A percentile compares a stretch with the other conserved stretches of the same genome.
These are phyloP conservation scores for Neurospora sp. DNA, from an alignment of 495 filamentous ascomycete genomes.

Conservation along the genomic window DNA sequence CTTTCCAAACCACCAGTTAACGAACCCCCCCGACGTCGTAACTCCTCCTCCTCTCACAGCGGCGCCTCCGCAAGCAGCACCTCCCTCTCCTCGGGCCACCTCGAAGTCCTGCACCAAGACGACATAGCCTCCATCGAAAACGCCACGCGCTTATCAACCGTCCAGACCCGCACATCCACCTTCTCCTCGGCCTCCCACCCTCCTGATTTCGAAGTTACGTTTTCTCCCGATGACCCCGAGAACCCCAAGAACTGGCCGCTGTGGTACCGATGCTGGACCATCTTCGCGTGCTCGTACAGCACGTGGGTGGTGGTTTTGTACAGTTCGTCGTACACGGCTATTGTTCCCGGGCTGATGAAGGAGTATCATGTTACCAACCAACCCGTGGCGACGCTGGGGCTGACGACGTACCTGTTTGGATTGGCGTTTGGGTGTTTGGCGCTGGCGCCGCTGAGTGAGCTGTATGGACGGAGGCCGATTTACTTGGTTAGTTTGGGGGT, in stretches of 20 bases:
- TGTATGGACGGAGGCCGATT: constrained; percentile 67
- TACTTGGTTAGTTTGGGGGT: constrained; percentile 53
- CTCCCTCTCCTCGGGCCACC: constrained; percentile 11
- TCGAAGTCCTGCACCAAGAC: constrained; percentile 15
- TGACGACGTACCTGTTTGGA: constrained; percentile 71
- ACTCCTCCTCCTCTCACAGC: not conserved
- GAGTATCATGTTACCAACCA: constrained; percentile 49
- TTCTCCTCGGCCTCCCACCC: constrained; percentile 49
- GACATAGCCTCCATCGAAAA: constrained; percentile 25
- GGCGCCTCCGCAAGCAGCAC: not conserved
- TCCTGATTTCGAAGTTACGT: constrained; percentile 67
- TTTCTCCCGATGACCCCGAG: constrained; percentile 52
- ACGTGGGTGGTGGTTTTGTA: constrained; percentile 75
- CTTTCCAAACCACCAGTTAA: not conserved
- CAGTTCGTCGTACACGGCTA: constrained; percentile 65
- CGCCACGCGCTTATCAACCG: constrained; percentile 11
- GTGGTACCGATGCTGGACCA: constrained; percentile 52
- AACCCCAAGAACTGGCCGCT: constrained; percentile 73
- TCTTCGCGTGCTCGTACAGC: constrained; percentile 58
- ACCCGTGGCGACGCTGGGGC: constrained; percentile 57
- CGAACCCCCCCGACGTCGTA: not conserved
- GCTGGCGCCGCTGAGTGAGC: constrained; percentile 63
- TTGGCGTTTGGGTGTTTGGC: constrained; percentile 64
- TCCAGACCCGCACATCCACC: constrained; percentile 38
- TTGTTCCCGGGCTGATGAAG: constrained; percentile 52